Evolutionary conservation across 177 flowering plant species (phyloP).

Genomic region (Tripterygium wilfordii): DNA sequence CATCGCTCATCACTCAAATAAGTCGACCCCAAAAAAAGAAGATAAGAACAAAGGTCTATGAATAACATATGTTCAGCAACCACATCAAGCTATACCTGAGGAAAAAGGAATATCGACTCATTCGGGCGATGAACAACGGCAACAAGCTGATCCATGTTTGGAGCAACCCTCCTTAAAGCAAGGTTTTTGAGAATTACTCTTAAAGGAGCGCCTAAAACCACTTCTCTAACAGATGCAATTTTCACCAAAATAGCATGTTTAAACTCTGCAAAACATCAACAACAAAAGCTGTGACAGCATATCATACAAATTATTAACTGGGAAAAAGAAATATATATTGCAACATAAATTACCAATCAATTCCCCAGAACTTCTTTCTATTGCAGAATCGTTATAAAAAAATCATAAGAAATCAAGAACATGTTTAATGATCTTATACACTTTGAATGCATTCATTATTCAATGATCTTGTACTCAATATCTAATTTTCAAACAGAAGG

Average conservation of each 20-base stretch:
- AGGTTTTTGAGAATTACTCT: slow-evolving; percentile 64
- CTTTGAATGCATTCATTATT: no score
- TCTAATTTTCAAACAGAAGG: no score
- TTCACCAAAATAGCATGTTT: slow-evolving; percentile 64
- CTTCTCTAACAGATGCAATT: slow-evolving; percentile 92
- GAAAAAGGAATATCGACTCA: slow-evolving; percentile 82
- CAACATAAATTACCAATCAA: background rate
- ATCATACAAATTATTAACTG: background rate
- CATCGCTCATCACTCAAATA: no score
- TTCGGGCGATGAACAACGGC: slow-evolving; percentile 91
- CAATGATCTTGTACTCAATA: no score
- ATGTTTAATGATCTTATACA: no score
- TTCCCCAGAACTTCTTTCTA: no score
- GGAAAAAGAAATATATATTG: no score
- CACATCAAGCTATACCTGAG: slow-evolving; percentile 66
- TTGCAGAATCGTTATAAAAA: no score
- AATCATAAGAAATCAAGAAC: background rate
- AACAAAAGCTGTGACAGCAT: slow-evolving; percentile 2
- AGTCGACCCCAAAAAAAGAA: no score
- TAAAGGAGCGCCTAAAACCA: slow-evolving; percentile 92
- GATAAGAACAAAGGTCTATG: no score
- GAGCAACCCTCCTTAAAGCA: slow-evolving; percentile 54
- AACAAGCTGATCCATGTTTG: slow-evolving; percentile 56
- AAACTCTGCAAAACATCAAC: slow-evolving; percentile 34
- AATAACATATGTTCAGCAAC: background rate